These are phyloP conservation scores for Eustoma russellianum DNA, from an alignment of 257 asterid genomes.

Conservation along the genomic window DNA sequence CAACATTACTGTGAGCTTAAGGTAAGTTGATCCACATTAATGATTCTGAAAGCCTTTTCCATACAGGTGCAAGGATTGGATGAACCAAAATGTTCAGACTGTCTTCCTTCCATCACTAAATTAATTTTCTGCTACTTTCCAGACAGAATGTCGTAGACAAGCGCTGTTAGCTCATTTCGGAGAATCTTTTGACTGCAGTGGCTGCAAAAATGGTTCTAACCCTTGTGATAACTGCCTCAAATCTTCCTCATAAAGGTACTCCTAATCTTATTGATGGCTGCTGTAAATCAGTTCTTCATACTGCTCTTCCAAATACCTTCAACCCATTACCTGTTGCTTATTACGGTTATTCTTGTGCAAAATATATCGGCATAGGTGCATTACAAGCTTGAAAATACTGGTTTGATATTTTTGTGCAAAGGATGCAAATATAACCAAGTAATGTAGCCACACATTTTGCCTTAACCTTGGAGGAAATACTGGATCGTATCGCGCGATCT, in stretches of 20 bases:
- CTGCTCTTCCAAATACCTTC: too few relatives aligned
- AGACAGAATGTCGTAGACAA: constrained; percentile 81
- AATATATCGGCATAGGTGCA: too few relatives aligned
- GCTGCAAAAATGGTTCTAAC: constrained; percentile 64
- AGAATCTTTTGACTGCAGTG: constrained; percentile 48
- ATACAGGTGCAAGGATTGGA: not conserved
- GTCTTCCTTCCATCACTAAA: not conserved
- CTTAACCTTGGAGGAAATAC: too few relatives aligned
- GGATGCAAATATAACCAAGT: too few relatives aligned
- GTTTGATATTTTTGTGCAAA: too few relatives aligned
- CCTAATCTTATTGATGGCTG: not conserved
- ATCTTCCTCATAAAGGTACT: constrained; percentile 25
- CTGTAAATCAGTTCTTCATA: too few relatives aligned
- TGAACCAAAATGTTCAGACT: not conserved
- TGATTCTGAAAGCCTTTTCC: not conserved
- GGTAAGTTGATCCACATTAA: constrained; percentile 26
- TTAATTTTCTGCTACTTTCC: constrained; percentile 15
- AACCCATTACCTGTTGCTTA: too few relatives aligned
- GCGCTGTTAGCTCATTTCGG: constrained; percentile 79
- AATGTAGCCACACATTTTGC: too few relatives aligned
- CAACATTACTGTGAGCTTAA: constrained; percentile 77
- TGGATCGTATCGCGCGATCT: too few relatives aligned
- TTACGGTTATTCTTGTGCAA: too few relatives aligned
- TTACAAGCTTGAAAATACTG: too few relatives aligned
- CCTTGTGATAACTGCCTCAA: constrained; percentile 96